phyloP scores from a whole-genome alignment of 768 basidiomycete species.

The Lactarius quietus region DNA sequence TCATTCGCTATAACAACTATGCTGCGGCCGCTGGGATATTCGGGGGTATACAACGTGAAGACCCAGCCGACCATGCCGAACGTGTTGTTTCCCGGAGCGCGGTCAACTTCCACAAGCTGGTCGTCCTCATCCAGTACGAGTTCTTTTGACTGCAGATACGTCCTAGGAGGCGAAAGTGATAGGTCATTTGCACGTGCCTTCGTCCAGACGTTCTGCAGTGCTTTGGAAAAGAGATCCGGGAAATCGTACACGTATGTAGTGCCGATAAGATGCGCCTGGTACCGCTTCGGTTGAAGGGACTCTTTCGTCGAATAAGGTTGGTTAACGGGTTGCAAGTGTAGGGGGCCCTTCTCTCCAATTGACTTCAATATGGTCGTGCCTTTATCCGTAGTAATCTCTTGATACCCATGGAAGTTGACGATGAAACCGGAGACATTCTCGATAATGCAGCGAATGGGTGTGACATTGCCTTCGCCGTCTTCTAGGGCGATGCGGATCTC shows the following conservation, averaged over 20 bases:
- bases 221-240: conserved; percentile 98
- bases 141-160: conserved; percentile 79
- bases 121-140: conserved; percentile 94
- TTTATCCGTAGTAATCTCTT: conserved; percentile 95
- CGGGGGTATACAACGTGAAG: conserved; percentile 87
- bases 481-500: conserved; percentile 95
- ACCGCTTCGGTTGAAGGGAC: conserved; percentile 96
- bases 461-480: conserved; percentile 91
- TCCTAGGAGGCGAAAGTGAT: conserved; percentile 68
- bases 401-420: conserved; percentile 97
- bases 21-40: conserved; percentile 84
- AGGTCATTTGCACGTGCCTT: conserved; percentile 63
- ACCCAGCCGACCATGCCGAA: conserved; percentile 99
- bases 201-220: conserved; percentile 89
- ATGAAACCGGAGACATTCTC: conserved; percentile 99
- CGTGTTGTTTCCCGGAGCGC: conserved; percentile 89
- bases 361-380: conserved; percentile 96
- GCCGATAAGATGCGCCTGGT: conserved; percentile 96
- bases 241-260: conserved; percentile 99
- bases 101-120: conserved; percentile 82
- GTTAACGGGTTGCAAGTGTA: conserved; percentile 94
- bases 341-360: conserved; percentile 94
- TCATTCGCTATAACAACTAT: conserved; percentile 94
- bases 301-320: conserved; percentile 95
- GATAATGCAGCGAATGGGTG: conserved; percentile 95